Evolutionary conservation across 306 rosid species (phyloP), one percentile per base, ranked within the genome.

Genomic region (Luffa acutangula): DNA sequence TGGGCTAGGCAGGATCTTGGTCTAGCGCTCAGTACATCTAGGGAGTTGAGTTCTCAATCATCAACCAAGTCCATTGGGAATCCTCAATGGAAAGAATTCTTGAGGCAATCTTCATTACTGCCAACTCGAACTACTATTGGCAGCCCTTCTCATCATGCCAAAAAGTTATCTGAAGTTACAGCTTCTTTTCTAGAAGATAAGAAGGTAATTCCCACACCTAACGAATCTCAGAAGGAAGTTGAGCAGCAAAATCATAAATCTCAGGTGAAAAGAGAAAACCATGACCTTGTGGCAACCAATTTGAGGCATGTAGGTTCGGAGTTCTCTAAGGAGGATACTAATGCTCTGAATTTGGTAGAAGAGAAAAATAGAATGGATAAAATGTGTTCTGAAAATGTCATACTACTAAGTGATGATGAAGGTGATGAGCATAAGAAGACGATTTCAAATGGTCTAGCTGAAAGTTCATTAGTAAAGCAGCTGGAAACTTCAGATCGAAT

Each of bases 1-100:
- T 96, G 99, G 99, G 97, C 99, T 78, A 89, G 93, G 77, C 86
- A 81, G 53, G 97, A 96, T 82, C 99, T 96, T 86, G 98, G 99
- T 41, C 79, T 96, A 76, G 93, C 94, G 31, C 85, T 96, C 33
- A 93, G 93, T 87, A 90, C 97, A 18, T 79, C 80, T 51, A 85
- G 85, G 84, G 91, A 84, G 77, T 77, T 56, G 84, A 76, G 78
- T 78, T 75, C 85, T 82, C 86, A 82, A 56, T 83, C 80, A 17
- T 80, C 82, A 25, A 71, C 53, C 83, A 78, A 76, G 52, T 59
- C 85, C 81, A n/a, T 79, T 57, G 85, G 81, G 64, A 86, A 84
- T 79, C 79, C 85, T 43, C 81, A 48, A 17, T 87, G 62, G 82
- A 53, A 82, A 79, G 91, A 84, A 83, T 74, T 78, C 70, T 79